Percentiles rank a stretch among this genome's conserved stretches.
Evolutionary conservation across 345 rosid genomes (phyloP).

Genomic region (Aurinia saxatilis): DNA sequence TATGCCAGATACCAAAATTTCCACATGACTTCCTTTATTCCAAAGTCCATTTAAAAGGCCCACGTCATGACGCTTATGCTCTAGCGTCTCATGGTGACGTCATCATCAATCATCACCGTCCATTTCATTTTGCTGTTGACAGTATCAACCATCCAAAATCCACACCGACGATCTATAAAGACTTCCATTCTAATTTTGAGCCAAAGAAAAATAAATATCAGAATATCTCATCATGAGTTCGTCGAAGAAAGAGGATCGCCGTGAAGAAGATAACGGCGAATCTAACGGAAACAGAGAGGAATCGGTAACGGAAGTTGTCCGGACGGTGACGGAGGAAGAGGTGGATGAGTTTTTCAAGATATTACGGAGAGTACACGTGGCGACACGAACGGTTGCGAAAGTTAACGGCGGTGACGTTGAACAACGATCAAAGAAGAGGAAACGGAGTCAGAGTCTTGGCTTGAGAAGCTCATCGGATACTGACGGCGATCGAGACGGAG

Average conservation of each 20-base stretch:
- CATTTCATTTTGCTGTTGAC: neutral
- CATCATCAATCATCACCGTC: conserved; percentile 19
- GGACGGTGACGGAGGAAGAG: conserved; percentile 34
- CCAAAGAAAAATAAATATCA: too few relatives aligned
- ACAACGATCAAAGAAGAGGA: conserved; percentile 27
- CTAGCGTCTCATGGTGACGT: conserved; percentile 2
- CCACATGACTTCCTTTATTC: conserved; percentile 23
- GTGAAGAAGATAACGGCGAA: conserved; percentile 1
- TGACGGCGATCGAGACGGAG: conserved; percentile 24
- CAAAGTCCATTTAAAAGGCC: neutral
- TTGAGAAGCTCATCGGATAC: neutral
- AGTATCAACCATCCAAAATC: neutral
- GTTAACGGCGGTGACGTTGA: conserved; percentile 11
- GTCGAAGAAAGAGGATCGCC: too few relatives aligned
- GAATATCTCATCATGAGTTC: too few relatives aligned
- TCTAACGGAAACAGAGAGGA: neutral
- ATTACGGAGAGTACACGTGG: conserved; percentile 32
- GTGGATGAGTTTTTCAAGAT: conserved; percentile 32
- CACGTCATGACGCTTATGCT: conserved; percentile 14
- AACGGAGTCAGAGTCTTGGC: conserved; percentile 21
- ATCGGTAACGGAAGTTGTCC: too few relatives aligned
- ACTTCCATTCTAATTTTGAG: neutral
- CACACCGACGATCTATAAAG: conserved; percentile 21
- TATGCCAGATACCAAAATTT: neutral
- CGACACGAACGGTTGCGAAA: conserved; percentile 5